Evolutionary conservation across 352 stramenopile species (phyloP).

Genomic region (Pythium phragmiticola): DNA sequence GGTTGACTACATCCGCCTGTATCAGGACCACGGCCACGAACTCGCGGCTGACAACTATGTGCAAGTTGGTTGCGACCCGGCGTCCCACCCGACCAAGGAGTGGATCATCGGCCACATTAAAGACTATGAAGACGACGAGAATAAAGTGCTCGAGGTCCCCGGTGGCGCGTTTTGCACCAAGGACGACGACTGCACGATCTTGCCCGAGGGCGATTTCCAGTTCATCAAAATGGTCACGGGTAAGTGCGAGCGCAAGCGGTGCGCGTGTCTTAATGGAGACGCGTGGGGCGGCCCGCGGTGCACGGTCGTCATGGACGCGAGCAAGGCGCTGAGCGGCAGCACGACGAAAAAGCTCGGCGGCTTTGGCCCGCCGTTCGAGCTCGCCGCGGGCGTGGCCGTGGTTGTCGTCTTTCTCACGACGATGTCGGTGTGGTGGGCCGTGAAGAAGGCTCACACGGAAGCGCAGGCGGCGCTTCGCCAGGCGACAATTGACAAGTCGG

Average conservation of each 20-base stretch:
- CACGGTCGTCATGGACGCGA: constrained; percentile 6
- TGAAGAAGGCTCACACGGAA: not conserved
- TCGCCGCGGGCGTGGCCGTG: constrained; percentile 27
- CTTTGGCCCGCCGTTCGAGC: constrained; percentile 29
- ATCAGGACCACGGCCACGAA: constrained; percentile 46
- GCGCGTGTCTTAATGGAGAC: constrained; percentile 32
- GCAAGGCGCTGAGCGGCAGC: not conserved
- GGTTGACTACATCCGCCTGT: constrained; percentile 79
- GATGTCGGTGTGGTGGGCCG: constrained; percentile 27
- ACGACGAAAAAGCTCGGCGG: not conserved
- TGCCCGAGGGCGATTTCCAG: constrained; percentile 17
- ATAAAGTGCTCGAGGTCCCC: constrained; percentile 50
- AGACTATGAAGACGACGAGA: constrained; percentile 71
- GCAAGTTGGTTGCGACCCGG: constrained; percentile 58
- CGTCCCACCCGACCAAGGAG: constrained; percentile 58
- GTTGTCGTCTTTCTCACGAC: constrained; percentile 31
- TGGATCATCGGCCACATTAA: constrained; percentile 80
- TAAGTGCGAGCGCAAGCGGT: constrained; percentile 41
- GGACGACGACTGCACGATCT: constrained; percentile 60
- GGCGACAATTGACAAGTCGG: not conserved
- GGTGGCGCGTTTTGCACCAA: constrained; percentile 58
- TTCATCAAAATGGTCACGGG: constrained; percentile 21
- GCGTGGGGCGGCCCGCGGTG: constrained; percentile 8
- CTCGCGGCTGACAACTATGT: constrained; percentile 32
- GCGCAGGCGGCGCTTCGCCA: not conserved